A percentile compares a stretch with the other conserved stretches of the same genome.
phyloP scores from a whole-genome alignment of 371 early-diverging fungal genomes.

The Mortierella sp. region DNA sequence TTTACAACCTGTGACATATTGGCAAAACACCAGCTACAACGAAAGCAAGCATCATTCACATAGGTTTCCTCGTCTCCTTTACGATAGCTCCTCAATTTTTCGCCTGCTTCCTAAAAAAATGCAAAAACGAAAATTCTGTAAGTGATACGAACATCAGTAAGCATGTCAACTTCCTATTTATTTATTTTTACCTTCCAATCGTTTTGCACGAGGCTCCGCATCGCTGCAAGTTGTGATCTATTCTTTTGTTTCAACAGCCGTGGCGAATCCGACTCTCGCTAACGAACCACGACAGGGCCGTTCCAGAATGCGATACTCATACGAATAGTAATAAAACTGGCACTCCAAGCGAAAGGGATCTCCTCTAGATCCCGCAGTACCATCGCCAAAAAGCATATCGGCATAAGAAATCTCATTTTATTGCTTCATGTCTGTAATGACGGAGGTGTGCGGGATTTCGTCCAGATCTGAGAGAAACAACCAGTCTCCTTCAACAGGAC shows the following conservation, averaged over 20 bases:
- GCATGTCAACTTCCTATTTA: too few relatives aligned
- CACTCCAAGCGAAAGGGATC: constrained; percentile 19
- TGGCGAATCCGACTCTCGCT: constrained; percentile 9
- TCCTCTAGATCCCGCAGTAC: neutral
- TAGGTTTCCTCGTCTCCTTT: neutral
- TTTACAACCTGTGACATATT: constrained; percentile 7
- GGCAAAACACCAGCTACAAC: constrained; percentile 24
- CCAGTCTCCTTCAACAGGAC: constrained; percentile 25
- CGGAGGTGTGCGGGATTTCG: constrained; percentile 13
- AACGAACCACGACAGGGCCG: constrained; percentile 20
- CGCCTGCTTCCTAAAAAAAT: too few relatives aligned
- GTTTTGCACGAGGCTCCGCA: neutral
- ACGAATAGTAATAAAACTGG: constrained; percentile 30
- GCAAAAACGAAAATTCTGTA: too few relatives aligned
- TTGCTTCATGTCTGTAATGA: constrained; percentile 10
- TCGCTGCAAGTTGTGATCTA: neutral
- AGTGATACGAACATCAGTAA: too few relatives aligned
- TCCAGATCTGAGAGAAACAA: constrained; percentile 30
- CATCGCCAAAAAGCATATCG: neutral
- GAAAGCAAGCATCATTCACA: constrained; percentile 8
- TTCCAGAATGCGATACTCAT: constrained; percentile 23
- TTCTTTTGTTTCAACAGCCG: neutral
- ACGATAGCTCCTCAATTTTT: neutral
- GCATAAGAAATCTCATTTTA: neutral
- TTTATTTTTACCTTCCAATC: too few relatives aligned